Conservation (phyloP, 2,329 filamentous ascomycete genomes). For the Alternaria ethzedia region DNA sequence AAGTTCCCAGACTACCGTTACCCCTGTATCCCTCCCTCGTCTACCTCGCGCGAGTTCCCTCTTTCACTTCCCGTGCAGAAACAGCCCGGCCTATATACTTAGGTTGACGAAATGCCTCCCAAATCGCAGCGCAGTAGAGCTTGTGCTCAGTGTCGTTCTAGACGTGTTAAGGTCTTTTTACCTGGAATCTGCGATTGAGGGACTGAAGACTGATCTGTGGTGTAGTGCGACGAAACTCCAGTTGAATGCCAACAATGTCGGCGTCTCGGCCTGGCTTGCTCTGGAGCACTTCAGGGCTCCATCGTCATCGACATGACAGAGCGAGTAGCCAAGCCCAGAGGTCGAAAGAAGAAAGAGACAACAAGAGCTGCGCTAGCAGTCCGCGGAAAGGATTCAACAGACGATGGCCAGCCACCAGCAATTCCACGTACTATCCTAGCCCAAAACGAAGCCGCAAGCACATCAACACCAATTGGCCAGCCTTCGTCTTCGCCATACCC, state of each 20-base stretch:
- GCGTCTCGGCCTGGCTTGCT: conserved; percentile 38
- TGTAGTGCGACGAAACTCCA: conserved; percentile 20
- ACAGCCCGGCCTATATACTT: not conserved
- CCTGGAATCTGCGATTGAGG: not conserved
- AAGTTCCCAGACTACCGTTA: not conserved
- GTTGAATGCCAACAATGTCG: conserved; percentile 8
- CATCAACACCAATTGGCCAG: not conserved
- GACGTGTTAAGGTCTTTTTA: conserved; percentile 41
- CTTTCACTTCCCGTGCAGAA: conserved; percentile 14
- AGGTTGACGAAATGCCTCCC: conserved; percentile 26
- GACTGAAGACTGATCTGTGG: not conserved
- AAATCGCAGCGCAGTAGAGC: conserved; percentile 43
- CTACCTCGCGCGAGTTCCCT: conserved; percentile 19
- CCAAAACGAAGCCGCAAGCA: not conserved
- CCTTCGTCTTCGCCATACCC: not conserved
- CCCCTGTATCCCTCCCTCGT: not conserved
- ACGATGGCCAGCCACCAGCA: not conserved
- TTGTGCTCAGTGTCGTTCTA: conserved; percentile 43
- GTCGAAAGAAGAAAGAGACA: conserved; percentile 23
- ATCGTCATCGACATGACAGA: conserved; percentile 47
- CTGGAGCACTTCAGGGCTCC: conserved; percentile 39
- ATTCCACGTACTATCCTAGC: not conserved
- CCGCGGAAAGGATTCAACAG: not conserved
- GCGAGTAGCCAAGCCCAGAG: conserved; percentile 34
- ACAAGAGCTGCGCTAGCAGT: conserved; percentile 1